Evolutionary conservation across 345 rosid genomes (phyloP).

Genomic region (Populus deltoides): DNA sequence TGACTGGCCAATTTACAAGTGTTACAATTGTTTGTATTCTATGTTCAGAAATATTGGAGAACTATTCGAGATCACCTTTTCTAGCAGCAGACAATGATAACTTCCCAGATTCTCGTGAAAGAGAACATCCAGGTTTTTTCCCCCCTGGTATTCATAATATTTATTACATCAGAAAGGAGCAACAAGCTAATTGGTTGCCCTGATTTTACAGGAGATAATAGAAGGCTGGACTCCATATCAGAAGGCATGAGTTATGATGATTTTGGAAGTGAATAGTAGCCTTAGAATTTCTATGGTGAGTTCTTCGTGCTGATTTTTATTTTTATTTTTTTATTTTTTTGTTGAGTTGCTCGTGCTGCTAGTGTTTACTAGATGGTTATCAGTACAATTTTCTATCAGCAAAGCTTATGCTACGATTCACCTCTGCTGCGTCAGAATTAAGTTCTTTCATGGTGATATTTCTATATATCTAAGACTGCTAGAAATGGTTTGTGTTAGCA

Average conservation of each 20-base stretch:
- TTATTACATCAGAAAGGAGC: neutral
- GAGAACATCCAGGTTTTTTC: slow-evolving; percentile 25
- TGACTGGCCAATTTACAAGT: neutral
- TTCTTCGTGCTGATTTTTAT: neutral
- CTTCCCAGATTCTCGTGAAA: slow-evolving; percentile 26
- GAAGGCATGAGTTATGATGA: slow-evolving; percentile 86
- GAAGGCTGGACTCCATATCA: slow-evolving; percentile 77
- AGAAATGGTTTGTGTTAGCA: neutral
- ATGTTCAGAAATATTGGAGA: slow-evolving; percentile 72
- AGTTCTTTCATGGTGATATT: neutral
- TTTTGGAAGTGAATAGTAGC: slow-evolving; percentile 69
- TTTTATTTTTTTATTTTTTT: neutral
- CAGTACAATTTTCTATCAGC: neutral
- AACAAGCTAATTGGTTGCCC: slow-evolving; percentile 19
- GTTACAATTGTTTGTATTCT: neutral
- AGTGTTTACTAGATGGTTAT: neutral
- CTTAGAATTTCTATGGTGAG: slow-evolving; percentile 16
- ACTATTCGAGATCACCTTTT: slow-evolving; percentile 80
- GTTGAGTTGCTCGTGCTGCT: neutral
- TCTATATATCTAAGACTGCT: neutral
- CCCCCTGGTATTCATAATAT: neutral
- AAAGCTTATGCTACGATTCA: neutral
- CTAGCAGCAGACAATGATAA: slow-evolving; percentile 34
- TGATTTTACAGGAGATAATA: slow-evolving; percentile 59
- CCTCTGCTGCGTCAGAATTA: neutral